Conservation (phyloP, 1,284 basidiomycete species). For the Exsudoporus floridanus region DNA sequence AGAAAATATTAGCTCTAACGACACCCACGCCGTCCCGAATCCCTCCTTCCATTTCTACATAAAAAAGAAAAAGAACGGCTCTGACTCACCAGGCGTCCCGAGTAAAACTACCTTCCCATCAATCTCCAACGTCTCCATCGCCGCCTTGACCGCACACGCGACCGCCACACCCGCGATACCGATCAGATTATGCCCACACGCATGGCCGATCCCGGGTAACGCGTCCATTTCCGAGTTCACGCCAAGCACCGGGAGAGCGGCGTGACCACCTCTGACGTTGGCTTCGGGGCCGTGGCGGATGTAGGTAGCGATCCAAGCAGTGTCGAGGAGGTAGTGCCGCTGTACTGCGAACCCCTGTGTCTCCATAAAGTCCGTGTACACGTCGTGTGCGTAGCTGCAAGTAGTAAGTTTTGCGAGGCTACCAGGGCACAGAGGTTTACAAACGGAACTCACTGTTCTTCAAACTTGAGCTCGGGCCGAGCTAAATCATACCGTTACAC, state of each 20-base stretch:
- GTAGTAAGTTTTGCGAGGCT: background rate
- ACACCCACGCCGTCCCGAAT: background rate
- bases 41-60: background rate
- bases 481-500: slow-evolving; percentile 33
- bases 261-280: background rate
- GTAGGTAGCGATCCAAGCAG: slow-evolving; percentile 72
- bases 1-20: background rate
- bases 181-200: slow-evolving; percentile 80
- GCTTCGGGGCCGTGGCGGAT: slow-evolving; percentile 23
- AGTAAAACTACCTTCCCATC: slow-evolving; percentile 65
- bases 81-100: slow-evolving; percentile 66
- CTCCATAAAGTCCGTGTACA: slow-evolving; percentile 55
- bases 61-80: background rate
- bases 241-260: slow-evolving; percentile 45
- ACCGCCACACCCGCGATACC: slow-evolving; percentile 71
- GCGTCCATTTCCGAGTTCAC: slow-evolving; percentile 77
- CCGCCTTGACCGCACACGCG: slow-evolving; percentile 58
- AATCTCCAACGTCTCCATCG: slow-evolving; percentile 57
- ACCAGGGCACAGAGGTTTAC: background rate
- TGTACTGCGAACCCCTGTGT: slow-evolving; percentile 60
- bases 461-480: slow-evolving; percentile 57
- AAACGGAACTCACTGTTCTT: slow-evolving; percentile 48
- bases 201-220: slow-evolving; percentile 65
- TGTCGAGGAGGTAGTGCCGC: slow-evolving; percentile 56
- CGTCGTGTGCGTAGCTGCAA: slow-evolving; percentile 49